Conservation (phyloP, 1,284 basidiomycete genomes). For the Leccinum pallidistipes region DNA sequence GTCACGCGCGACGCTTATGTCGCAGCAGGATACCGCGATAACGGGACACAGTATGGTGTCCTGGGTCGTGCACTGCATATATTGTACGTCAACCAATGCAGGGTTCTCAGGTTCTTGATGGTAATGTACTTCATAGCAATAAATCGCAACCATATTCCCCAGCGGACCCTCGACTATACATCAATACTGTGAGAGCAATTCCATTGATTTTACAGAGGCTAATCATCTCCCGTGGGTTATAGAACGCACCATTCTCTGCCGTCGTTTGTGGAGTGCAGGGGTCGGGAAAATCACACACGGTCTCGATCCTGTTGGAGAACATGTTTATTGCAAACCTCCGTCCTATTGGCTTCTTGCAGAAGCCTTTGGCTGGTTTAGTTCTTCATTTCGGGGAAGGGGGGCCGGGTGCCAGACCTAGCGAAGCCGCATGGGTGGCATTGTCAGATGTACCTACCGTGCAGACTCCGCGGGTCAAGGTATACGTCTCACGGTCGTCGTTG, state of each 20-base stretch:
- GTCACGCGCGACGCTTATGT: slow-evolving; percentile 54
- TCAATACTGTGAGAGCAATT: slow-evolving; percentile 51
- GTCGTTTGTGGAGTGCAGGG: slow-evolving; percentile 65
- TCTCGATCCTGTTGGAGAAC: slow-evolving; percentile 62
- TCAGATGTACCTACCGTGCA: slow-evolving; percentile 38
- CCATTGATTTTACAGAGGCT: not conserved
- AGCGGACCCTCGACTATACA: slow-evolving; percentile 51
- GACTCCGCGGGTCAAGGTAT: slow-evolving; percentile 55
- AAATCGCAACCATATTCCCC: slow-evolving; percentile 36
- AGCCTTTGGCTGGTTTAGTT: slow-evolving; percentile 60
- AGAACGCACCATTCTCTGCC: slow-evolving; percentile 63
- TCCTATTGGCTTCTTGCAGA: slow-evolving; percentile 50
- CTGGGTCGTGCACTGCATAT: slow-evolving; percentile 48
- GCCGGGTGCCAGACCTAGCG: slow-evolving; percentile 52
- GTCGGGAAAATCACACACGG: slow-evolving; percentile 70
- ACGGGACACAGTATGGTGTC: slow-evolving; percentile 55
- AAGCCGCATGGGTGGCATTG: slow-evolving; percentile 60
- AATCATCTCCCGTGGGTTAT: not conserved
- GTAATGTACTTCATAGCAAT: slow-evolving; percentile 11
- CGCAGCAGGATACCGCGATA: slow-evolving; percentile 32
- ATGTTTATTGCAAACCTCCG: slow-evolving; percentile 57
- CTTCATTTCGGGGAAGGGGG: slow-evolving; percentile 72
- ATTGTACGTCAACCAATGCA: slow-evolving; percentile 37
- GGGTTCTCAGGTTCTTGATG: not conserved
- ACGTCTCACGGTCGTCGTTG: slow-evolving; percentile 61